Evolutionary conservation across 257 asterid species (phyloP).

Genomic region (Nemophila menziesii): DNA sequence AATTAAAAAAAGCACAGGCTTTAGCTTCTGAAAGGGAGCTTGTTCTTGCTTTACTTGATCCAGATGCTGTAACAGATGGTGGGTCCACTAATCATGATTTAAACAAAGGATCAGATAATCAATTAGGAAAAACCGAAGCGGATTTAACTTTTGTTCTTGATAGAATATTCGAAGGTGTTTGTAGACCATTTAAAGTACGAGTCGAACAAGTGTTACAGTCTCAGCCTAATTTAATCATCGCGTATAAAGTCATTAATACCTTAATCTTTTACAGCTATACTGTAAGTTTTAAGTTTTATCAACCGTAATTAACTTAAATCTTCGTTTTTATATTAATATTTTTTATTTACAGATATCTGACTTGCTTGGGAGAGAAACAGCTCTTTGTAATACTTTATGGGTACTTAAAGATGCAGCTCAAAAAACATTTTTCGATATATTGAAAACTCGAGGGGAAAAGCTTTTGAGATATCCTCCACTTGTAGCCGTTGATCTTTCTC

Average conservation of each 20-base stretch:
- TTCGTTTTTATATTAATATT: constrained; percentile 12
- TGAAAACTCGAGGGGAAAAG: constrained; percentile 91
- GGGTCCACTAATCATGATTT: constrained; percentile 56
- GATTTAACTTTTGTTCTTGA: constrained; percentile 87
- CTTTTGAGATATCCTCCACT: constrained; percentile 89
- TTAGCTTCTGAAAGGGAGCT: constrained; percentile 99
- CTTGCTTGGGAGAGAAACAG: constrained; percentile 86
- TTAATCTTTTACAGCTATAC: constrained; percentile 95
- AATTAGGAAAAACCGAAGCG: constrained; percentile 53
- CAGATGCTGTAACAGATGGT: constrained; percentile 60
- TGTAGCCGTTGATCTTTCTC: constrained; percentile 86
- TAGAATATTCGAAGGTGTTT: constrained; percentile 97
- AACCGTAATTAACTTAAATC: background rate
- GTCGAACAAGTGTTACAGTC: constrained; percentile 99
- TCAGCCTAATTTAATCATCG: constrained; percentile 76
- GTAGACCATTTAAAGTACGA: constrained; percentile 95
- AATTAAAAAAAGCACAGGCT: constrained; percentile 53
- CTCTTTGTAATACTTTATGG: constrained; percentile 81
- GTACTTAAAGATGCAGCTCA: constrained; percentile 92
- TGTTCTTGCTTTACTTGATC: constrained; percentile 84
- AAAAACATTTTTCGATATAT: constrained; percentile 75
- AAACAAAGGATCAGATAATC: constrained; percentile 39
- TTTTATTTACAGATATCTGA: constrained; percentile 57
- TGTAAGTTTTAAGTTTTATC: constrained; percentile 51
- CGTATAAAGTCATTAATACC: constrained; percentile 80